Base-by-base conservation (phyloP, 129 eudicot genomes). In the Deinandra increscens region DNA sequence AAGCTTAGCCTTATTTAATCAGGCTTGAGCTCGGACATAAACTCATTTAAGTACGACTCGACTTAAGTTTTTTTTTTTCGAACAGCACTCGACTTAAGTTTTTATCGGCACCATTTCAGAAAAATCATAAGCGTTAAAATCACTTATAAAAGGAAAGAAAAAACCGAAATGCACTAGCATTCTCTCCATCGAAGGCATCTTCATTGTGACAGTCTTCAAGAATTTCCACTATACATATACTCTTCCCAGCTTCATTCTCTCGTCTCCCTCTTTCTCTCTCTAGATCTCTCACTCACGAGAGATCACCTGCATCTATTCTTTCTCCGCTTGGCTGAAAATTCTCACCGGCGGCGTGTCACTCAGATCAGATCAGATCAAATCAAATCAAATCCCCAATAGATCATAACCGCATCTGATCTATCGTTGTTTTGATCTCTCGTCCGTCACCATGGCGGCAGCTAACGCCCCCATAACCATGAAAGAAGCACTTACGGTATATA, bases 401-500 rank as follows among this genome's bases (percentile, higher is more conserved):
- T 70, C 71, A 77, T 68, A 66, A 36, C 43, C 71, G 64, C 62
- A 60, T 82, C 74, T 76, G 78, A 76, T 79, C 88, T 55, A 45
- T 75, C 64, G 70, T 19, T 26, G 79, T 56, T 86, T 75, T 68
- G 82, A 78, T 56, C 73, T 67, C 39, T 71, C 73, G n/a, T 76
- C 79, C 89, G 71, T 76, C 80, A 75, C 83, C 83, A 92, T 92
- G 96, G 96, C 98, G 84, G 95, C 98, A 69, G 97, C 97, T 34
- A 93, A 89, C 65, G 98, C 98, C 39, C 98, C 98, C 90, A 89
- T 93, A 83, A 83, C 91, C 55, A 93, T 93, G 95, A 86, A 85
- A 69, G 98, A 93, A 78, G 81, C 95, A 66, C 92, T 93, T 46
- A 93, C 98, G 98, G 98, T 93, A 83, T 46, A 31, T 31, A 15